Percentiles rank a stretch among this genome's conserved stretches.
Conservation (phyloP, 371 early-diverging fungal genomes). For the Mortierella sp. region DNA sequence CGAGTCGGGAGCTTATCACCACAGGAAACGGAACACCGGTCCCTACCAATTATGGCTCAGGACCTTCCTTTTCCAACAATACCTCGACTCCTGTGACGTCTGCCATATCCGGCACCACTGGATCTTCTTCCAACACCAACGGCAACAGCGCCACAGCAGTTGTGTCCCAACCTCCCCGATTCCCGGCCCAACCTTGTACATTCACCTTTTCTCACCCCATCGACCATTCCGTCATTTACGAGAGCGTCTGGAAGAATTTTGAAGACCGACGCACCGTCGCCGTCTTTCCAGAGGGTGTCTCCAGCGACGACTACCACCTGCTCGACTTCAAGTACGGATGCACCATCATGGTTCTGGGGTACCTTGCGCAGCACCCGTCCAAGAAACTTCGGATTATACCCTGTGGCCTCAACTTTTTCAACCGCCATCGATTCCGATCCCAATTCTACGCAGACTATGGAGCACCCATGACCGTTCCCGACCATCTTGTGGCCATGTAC, state of each 20-base stretch:
- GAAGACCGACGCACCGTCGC: conserved; percentile 54
- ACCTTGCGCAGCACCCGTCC: conserved; percentile 54
- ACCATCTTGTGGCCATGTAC: conserved; percentile 51
- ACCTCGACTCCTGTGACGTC: not conserved
- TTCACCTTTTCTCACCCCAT: conserved; percentile 56
- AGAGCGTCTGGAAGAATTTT: conserved; percentile 59
- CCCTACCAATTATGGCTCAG: not conserved
- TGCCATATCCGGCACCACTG: not conserved
- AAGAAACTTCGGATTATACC: conserved; percentile 56
- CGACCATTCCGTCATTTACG: conserved; percentile 56
- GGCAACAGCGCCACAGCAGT: not conserved
- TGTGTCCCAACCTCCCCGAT: conserved; percentile 12
- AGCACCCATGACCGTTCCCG: conserved; percentile 47
- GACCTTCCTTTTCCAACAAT: not conserved
- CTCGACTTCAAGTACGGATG: conserved; percentile 61
- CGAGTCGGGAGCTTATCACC: not conserved
- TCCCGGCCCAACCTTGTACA: conserved; percentile 44
- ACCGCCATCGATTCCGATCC: conserved; percentile 61
- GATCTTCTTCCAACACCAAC: not conserved
- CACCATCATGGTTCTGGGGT: conserved; percentile 60
- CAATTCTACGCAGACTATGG: conserved; percentile 58
- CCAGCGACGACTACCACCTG: conserved; percentile 59
- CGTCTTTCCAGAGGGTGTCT: conserved; percentile 60
- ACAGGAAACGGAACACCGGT: conserved; percentile 2
- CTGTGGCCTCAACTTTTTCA: conserved; percentile 60